A percentile compares a stretch with the other conserved stretches of the same genome.
Conservation (phyloP, 2,329 filamentous ascomycete genomes). For the Alternaria alternata region DNA sequence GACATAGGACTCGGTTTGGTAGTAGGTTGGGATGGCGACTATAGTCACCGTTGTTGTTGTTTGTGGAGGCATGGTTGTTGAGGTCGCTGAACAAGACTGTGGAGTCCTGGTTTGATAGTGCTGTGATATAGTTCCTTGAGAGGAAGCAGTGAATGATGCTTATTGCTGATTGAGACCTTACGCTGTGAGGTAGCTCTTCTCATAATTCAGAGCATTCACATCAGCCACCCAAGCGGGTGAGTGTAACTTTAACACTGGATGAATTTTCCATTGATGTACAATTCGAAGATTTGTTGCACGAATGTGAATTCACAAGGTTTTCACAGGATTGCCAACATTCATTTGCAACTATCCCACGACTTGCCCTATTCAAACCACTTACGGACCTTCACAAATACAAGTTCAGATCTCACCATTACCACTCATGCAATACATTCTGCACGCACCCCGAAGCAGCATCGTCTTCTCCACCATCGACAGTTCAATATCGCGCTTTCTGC, state of each 20-base stretch:
- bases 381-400: neutral
- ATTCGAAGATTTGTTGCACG: neutral
- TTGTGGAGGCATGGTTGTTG: neutral
- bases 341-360: neutral
- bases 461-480: neutral
- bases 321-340: too few relatives aligned
- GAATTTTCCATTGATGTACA: neutral
- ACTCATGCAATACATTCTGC: neutral
- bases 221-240: neutral
- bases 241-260: neutral
- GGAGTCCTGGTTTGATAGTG: neutral
- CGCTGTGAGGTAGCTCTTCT: neutral
- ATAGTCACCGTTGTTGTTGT: neutral
- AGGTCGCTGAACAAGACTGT: neutral
- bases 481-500: neutral
- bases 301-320: neutral
- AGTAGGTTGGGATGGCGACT: constrained; percentile 6
- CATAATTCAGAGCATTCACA: neutral
- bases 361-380: neutral
- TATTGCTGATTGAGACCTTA: neutral
- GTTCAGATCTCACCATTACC: neutral
- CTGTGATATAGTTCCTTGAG: neutral
- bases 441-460: neutral
- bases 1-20: neutral
- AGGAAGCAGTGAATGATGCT: neutral